Evolutionary conservation across 345 rosid genomes (phyloP).

Genomic region (Noccaea caerulescens): DNA sequence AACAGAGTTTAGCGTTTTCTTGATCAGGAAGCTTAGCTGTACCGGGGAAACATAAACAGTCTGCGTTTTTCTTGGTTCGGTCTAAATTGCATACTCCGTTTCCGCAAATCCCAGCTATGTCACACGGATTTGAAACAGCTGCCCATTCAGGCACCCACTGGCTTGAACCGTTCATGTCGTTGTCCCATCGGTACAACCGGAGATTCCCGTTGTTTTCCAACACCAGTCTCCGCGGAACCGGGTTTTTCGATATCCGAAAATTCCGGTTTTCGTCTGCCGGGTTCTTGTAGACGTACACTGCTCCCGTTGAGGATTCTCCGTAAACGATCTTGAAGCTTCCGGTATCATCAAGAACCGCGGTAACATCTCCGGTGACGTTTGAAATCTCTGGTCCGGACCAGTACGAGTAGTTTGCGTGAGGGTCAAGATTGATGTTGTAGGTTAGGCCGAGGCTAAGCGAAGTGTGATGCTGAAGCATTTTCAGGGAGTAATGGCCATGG

Average conservation of each 20-base stretch:
- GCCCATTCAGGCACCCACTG: conserved; percentile 95
- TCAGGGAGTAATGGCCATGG: conserved; percentile 73
- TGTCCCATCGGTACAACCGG: conserved; percentile 80
- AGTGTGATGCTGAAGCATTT: conserved; percentile 83
- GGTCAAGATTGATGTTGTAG: conserved; percentile 51
- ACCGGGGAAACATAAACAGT: conserved; percentile 79
- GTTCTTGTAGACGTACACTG: conserved; percentile 76
- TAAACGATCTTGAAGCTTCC: conserved; percentile 90
- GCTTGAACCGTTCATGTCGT: conserved; percentile 73
- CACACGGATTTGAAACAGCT: conserved; percentile 88
- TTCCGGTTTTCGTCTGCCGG: conserved; percentile 53
- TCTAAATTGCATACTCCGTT: conserved; percentile 78
- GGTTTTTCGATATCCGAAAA: conserved; percentile 15
- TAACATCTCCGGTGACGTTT: conserved; percentile 77
- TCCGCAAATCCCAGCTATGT: conserved; percentile 84
- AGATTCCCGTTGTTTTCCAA: conserved; percentile 81
- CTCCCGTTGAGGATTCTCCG: conserved; percentile 74
- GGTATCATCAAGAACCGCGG: conserved; percentile 68
- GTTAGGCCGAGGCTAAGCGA: conserved; percentile 86
- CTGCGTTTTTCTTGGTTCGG: conserved; percentile 72
- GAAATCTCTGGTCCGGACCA: conserved; percentile 91
- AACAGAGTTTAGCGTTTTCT: conserved; percentile 49
- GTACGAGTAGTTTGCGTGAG: conserved; percentile 72
- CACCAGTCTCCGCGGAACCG: conserved; percentile 61
- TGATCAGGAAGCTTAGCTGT: conserved; percentile 45